These are phyloP conservation scores for Trichoderma asperelloides DNA, from an alignment of 495 filamentous ascomycete genomes.

Conservation along the genomic window DNA sequence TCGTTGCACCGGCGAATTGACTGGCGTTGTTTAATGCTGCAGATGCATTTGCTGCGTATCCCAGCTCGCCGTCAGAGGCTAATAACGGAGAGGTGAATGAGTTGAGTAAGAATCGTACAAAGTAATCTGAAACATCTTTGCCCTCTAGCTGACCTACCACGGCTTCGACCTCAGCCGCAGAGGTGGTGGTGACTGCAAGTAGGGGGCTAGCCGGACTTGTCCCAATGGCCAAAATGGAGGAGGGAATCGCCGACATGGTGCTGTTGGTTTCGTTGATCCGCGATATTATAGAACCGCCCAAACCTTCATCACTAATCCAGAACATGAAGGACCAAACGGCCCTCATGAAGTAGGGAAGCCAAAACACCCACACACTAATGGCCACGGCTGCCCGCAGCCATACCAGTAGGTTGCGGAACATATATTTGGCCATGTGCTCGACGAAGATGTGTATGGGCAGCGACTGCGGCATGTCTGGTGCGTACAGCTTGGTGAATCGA, in stretches of 20 bases:
- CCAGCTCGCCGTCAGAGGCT: not conserved
- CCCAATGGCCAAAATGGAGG: conserved; percentile 6
- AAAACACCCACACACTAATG: conserved; percentile 75
- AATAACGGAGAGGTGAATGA: conserved; percentile 9
- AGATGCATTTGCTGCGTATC: not conserved
- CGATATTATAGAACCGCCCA: conserved; percentile 37
- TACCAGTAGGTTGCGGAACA: conserved; percentile 56
- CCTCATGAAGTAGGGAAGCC: conserved; percentile 84
- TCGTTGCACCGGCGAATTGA: not conserved
- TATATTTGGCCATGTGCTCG: conserved; percentile 62
- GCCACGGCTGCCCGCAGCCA: conserved; percentile 75
- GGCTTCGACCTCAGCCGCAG: conserved; percentile 20
- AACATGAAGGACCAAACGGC: conserved; percentile 87
- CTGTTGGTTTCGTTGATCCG: conserved; percentile 12
- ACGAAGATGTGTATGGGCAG: conserved; percentile 75
- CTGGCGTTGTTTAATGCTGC: no score
- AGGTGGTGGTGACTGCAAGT: conserved; percentile 28
- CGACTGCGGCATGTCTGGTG: conserved; percentile 77
- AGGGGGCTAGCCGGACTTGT: conserved; percentile 40
- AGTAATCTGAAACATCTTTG: conserved; percentile 1
- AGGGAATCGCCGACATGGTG: not conserved
- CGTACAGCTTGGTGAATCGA: conserved; percentile 94
- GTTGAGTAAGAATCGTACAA: not conserved
- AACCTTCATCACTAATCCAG: conserved; percentile 90
- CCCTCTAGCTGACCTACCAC: conserved; percentile 21